Conservation (phyloP, 805 yeast species). For the Hanseniaspora thailandica region DNA sequence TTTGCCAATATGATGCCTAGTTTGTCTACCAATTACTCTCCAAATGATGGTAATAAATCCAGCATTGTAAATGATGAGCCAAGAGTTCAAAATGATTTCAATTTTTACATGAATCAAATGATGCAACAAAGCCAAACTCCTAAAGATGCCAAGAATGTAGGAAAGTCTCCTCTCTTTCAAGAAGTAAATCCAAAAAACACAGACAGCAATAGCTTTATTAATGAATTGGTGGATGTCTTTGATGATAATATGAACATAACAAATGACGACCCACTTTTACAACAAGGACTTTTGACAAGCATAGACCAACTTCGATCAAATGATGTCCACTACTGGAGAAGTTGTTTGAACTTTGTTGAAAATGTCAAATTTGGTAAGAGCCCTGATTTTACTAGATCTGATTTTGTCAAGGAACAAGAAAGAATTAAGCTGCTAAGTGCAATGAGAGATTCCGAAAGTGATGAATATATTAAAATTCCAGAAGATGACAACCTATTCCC, state of each 20-base stretch:
- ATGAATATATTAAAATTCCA: slow-evolving; percentile 5
- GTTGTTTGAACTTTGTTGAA: neutral
- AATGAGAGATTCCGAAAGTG: slow-evolving; percentile 8
- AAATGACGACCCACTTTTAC: neutral
- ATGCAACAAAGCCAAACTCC: neutral
- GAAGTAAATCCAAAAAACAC: neutral
- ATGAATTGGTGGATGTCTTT: slow-evolving; percentile 1
- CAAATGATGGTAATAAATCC: neutral
- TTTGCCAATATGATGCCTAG: neutral
- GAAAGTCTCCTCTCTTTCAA: neutral
- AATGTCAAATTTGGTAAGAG: slow-evolving; percentile 3
- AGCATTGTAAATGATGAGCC: neutral
- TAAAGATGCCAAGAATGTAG: neutral
- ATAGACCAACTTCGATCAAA: neutral
- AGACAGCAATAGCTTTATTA: neutral
- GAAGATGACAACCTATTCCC: neutral
- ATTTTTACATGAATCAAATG: neutral
- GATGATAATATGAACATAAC: slow-evolving; percentile 1
- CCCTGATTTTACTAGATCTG: slow-evolving; percentile 3
- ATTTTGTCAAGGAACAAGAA: slow-evolving; percentile 10
- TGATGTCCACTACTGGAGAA: slow-evolving; percentile 6
- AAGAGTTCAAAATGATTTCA: neutral
- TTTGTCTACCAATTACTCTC: neutral
- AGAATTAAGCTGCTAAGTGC: neutral
- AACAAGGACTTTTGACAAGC: neutral